A percentile compares a stretch with the other conserved stretches of the same genome.
These are phyloP conservation scores for Gamarada debralockiae DNA, from an alignment of 495 filamentous ascomycete species.

Conservation along the genomic window DNA sequence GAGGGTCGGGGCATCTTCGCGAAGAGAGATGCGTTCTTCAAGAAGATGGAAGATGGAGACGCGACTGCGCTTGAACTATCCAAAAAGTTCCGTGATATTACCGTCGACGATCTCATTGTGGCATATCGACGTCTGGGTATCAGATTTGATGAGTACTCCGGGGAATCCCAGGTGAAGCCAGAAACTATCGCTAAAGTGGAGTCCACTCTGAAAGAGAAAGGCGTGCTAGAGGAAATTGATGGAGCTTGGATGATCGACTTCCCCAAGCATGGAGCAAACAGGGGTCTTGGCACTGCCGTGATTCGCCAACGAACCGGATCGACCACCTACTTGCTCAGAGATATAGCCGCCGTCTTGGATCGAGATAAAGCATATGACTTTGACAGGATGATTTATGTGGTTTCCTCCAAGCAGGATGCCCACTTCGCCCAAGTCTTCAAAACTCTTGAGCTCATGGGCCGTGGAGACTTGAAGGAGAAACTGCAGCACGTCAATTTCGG, in stretches of 20 bases:
- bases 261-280: conserved; percentile 16
- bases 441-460: conserved; percentile 55
- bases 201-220: conserved; percentile 53
- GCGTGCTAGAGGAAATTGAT: conserved; percentile 49
- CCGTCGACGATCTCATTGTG: conserved; percentile 56
- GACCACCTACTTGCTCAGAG: conserved; percentile 66
- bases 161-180: conserved; percentile 64
- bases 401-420: conserved; percentile 56
- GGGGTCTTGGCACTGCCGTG: conserved; percentile 27
- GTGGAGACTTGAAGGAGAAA: conserved; percentile 50
- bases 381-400: conserved; percentile 76
- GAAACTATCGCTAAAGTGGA: conserved; percentile 50
- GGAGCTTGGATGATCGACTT: conserved; percentile 4
- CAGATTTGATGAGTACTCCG: conserved; percentile 67
- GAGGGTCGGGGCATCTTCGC: conserved; percentile 49
- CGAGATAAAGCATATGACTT: conserved; percentile 51
- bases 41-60: conserved; percentile 65
- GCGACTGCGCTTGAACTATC: conserved; percentile 57
- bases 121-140: conserved; percentile 66
- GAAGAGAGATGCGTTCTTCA: conserved; percentile 62
- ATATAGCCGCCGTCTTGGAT: conserved; percentile 65
- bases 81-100: conserved; percentile 62
- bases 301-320: conserved; percentile 65
- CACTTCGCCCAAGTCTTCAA: conserved; percentile 64
- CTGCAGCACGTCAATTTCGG: conserved; percentile 66